Conservation (phyloP, 768 basidiomycete species). For the Heimioporus sp. region DNA sequence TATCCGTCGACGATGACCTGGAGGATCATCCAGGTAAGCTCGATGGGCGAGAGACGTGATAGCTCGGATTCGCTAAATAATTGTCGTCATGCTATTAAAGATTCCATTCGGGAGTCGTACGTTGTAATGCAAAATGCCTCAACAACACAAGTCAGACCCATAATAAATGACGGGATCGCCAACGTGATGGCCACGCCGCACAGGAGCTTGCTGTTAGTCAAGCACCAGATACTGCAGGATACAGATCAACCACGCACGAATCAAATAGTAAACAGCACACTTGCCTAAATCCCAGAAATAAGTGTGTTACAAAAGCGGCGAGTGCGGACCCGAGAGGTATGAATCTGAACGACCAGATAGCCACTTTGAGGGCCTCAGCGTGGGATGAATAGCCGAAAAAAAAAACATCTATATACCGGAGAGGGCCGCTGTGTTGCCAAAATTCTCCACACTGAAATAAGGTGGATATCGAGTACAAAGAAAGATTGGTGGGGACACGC, state of each 20-base stretch:
- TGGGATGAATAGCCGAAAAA: neutral
- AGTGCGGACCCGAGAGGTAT: constrained; percentile 46
- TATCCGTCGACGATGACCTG: constrained; percentile 43
- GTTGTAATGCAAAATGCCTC: constrained; percentile 41
- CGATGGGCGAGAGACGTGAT: constrained; percentile 32
- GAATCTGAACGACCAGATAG: constrained; percentile 49
- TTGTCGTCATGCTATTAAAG: too few species aligned
- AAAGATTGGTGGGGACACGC: neutral
- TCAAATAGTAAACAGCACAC: neutral
- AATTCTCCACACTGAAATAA: constrained; percentile 11
- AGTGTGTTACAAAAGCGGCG: constrained; percentile 49
- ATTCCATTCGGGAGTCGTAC: constrained; percentile 26
- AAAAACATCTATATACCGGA: neutral
- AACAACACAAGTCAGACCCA: constrained; percentile 44
- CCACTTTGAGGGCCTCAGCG: constrained; percentile 24
- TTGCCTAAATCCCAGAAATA: constrained; percentile 46
- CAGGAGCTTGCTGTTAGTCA: constrained; percentile 19
- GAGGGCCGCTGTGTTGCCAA: constrained; percentile 11
- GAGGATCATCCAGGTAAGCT: constrained; percentile 47
- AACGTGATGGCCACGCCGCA: constrained; percentile 36
- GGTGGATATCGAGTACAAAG: neutral
- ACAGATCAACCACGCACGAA: neutral
- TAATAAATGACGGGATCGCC: constrained; percentile 39
- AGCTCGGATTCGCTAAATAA: constrained; percentile 3
- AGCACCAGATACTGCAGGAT: constrained; percentile 11